Base-by-base conservation (phyloP, 108 stramenopile genomes). In the Cyclostephanos invisitatus region DNA sequence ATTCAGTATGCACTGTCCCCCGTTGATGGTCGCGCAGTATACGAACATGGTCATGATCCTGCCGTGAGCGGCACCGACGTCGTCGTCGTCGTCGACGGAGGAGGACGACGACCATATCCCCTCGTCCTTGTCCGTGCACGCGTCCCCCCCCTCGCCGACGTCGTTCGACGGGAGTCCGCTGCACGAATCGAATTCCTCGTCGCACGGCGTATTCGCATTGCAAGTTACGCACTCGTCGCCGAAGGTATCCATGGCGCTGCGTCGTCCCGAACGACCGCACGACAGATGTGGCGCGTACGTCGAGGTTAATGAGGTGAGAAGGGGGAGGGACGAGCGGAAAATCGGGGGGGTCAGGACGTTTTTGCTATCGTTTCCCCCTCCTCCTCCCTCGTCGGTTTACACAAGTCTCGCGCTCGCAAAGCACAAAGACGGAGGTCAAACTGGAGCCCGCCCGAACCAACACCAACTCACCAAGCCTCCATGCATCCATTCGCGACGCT, bases 21-120 rank as follows among this genome's bases (percentile, higher is more conserved):
- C 38, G 70, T 72, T 67, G 6, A 20, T 25, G 46, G 67, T 67
- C 7, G 78, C 74, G 29, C 78, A 79, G 50, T 60, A 79, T 18
- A 42, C 55, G 67, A 42, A 60, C 17, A 51, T 36, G 10, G 64
- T 46, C 15, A 25, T 73, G 0, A 28, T 21, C 37, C 35, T 18
- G 1, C 15, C 44, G 44, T 46, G 12, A 0, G 44, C 44, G 10
- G 4, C 40, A 21, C 62, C 62, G 10, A 64, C 76, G 11, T 49
- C 21, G 10, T 40, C 40, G 32, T 50, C 62, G 10, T 71, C 76
- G 11, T 49, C 21, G 20, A 14, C 32, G 3, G 15, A n/a, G n/a
- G n/a, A n/a, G n/a, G n/a, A n/a, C n/a, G n/a, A n/a, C n/a, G n/a
- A 53, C 76, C 76, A 72, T 15, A 72, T 15, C 24, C 21, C 40